Evolutionary conservation across 108 stramenopile species (phyloP).

Genomic region (Phaeodactylum tricornutum): DNA sequence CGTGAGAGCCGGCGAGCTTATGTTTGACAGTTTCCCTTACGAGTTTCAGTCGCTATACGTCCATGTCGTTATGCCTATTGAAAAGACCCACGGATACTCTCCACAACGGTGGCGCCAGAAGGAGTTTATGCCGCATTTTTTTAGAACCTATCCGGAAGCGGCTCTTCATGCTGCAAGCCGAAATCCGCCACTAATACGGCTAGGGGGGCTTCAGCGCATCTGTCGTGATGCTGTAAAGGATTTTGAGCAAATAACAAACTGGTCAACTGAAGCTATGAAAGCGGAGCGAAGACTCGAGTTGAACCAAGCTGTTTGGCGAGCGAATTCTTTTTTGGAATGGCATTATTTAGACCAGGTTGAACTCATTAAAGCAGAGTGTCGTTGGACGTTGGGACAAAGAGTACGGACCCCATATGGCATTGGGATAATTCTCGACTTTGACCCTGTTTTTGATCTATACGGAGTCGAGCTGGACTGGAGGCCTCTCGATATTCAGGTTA

Average conservation of each 20-base stretch:
- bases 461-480: slow-evolving; percentile 83
- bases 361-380: slow-evolving; percentile 44
- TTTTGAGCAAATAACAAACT: slow-evolving; percentile 71
- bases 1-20: slow-evolving; percentile 93
- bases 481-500: slow-evolving; percentile 67
- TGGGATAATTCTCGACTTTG: slow-evolving; percentile 53
- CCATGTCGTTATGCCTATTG: slow-evolving; percentile 73
- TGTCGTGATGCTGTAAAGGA: slow-evolving; percentile 78
- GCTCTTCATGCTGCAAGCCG: slow-evolving; percentile 83
- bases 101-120: slow-evolving; percentile 62
- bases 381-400: slow-evolving; percentile 60
- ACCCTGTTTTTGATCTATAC: slow-evolving; percentile 65
- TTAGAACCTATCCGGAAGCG: slow-evolving; percentile 87
- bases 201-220: slow-evolving; percentile 61
- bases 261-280: slow-evolving; percentile 64
- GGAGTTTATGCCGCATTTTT: slow-evolving; percentile 78
- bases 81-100: slow-evolving; percentile 68
- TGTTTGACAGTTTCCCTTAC: slow-evolving; percentile 79
- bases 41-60: slow-evolving; percentile 85
- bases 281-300: slow-evolving; percentile 59
- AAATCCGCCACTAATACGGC: slow-evolving; percentile 67
- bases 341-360: slow-evolving; percentile 35
- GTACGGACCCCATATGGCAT: slow-evolving; percentile 80
- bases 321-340: slow-evolving; percentile 42
- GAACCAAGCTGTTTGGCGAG: slow-evolving; percentile 76